These are phyloP conservation scores for Olyra latifolia DNA, from an alignment of 176 grass and related monocot species.

Conservation along the genomic window DNA sequence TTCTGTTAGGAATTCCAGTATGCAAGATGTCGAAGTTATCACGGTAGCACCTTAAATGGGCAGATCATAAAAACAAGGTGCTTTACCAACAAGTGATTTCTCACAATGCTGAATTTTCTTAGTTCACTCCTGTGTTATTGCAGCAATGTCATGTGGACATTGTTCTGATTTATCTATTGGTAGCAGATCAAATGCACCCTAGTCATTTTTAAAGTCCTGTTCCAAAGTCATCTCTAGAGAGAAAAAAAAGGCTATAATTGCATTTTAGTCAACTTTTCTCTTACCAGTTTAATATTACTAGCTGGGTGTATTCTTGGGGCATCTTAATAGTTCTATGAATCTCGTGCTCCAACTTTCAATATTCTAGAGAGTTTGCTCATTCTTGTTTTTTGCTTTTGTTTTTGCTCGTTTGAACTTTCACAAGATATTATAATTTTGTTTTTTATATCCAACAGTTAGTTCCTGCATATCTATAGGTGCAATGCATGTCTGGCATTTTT, in stretches of 20 bases:
- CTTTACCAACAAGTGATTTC: neutral
- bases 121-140: neutral
- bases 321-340: neutral
- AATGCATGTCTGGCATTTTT: neutral
- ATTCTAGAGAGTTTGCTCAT: neutral
- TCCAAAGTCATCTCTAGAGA: neutral
- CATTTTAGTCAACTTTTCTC: neutral
- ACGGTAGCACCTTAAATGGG: constrained; percentile 55
- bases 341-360: neutral
- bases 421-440: neutral
- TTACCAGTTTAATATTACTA: neutral
- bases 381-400: neutral
- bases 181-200: constrained; percentile 1
- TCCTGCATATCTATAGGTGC: neutral
- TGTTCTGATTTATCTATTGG: neutral
- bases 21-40: constrained; percentile 73
- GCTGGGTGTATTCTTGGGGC: neutral
- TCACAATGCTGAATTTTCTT: neutral
- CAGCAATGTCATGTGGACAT: neutral
- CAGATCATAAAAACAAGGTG: neutral
- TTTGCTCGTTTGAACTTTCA: neutral
- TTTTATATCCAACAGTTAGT: neutral
- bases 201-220: neutral
- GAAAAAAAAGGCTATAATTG: neutral
- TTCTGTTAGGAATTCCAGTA: constrained; percentile 67